These are phyloP conservation scores for Colletotrichum shisoi DNA, from an alignment of 2,329 filamentous ascomycete species.

Conservation along the genomic window DNA sequence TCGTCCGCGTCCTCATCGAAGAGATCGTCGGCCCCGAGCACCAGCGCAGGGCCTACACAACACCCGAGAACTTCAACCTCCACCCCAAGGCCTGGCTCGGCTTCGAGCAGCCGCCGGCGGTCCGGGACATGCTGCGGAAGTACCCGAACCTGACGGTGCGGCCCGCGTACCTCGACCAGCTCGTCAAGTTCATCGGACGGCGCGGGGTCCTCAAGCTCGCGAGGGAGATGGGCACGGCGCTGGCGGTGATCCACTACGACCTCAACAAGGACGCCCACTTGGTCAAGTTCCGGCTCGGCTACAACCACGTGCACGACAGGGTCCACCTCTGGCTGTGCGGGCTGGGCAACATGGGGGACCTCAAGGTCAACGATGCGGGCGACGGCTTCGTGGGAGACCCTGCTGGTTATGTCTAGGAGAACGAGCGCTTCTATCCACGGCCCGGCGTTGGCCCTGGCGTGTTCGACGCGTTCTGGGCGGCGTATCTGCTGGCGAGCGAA, in stretches of 20 bases:
- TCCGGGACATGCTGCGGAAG: not conserved
- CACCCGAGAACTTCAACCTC: slow-evolving; percentile 21
- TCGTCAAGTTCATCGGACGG: slow-evolving; percentile 13
- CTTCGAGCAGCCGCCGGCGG: slow-evolving; percentile 4
- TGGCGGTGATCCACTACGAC: slow-evolving; percentile 30
- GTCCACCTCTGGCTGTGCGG: slow-evolving; percentile 21
- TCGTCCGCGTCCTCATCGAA: slow-evolving; percentile 13
- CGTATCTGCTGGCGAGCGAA: slow-evolving; percentile 12
- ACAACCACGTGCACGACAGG: not conserved
- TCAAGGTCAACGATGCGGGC: not conserved
- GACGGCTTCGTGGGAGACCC: slow-evolving; percentile 10
- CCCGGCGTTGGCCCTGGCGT: slow-evolving; percentile 21
- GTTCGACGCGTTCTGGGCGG: slow-evolving; percentile 20
- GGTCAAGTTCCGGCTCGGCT: slow-evolving; percentile 15
- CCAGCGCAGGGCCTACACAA: not conserved
- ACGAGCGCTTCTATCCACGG: slow-evolving; percentile 27
- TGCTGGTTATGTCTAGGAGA: slow-evolving; percentile 11
- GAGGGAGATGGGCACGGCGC: slow-evolving; percentile 20
- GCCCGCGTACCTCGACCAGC: slow-evolving; percentile 29
- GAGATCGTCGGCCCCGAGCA: not conserved
- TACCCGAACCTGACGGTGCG: slow-evolving; percentile 1
- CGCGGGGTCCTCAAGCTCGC: not conserved
- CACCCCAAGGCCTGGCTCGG: slow-evolving; percentile 24
- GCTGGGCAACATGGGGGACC: slow-evolving; percentile 5
- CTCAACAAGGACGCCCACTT: slow-evolving; percentile 10